Percentiles rank a stretch among this genome's conserved stretches.
These are phyloP conservation scores for Colletotrichum kahawae DNA, from an alignment of 2,329 filamentous ascomycete genomes.

Conservation along the genomic window DNA sequence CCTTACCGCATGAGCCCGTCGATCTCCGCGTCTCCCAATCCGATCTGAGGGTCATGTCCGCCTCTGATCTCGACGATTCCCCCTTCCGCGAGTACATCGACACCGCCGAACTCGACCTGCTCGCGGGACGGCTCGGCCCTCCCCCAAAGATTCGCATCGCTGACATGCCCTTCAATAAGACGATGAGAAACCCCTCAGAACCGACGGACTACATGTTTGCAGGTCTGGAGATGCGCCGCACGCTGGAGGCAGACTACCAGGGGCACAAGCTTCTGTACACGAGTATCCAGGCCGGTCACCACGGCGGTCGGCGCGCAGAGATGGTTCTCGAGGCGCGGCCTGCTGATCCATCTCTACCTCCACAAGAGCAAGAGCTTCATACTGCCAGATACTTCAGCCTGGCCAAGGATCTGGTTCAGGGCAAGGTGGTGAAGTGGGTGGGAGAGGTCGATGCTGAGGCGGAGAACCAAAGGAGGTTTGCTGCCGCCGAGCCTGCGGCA, in stretches of 20 bases:
- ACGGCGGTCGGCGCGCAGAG: slow-evolving; percentile 56
- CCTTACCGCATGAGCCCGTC: slow-evolving; percentile 50
- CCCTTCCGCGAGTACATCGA: slow-evolving; percentile 49
- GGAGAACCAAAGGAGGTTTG: neutral
- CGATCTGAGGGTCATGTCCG: slow-evolving; percentile 29
- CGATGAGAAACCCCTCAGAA: neutral
- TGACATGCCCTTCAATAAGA: neutral
- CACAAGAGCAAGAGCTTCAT: neutral
- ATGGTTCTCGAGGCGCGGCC: slow-evolving; percentile 43
- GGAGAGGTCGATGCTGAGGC: neutral
- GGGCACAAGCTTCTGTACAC: slow-evolving; percentile 55
- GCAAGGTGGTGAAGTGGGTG: slow-evolving; percentile 1
- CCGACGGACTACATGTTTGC: slow-evolving; percentile 42
- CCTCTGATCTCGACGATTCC: slow-evolving; percentile 23
- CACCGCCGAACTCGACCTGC: slow-evolving; percentile 50
- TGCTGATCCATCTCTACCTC: neutral
- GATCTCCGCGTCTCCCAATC: slow-evolving; percentile 53
- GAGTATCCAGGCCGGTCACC: slow-evolving; percentile 55
- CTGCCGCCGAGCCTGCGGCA: neutral
- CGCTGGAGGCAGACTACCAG: slow-evolving; percentile 44
- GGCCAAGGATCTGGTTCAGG: neutral
- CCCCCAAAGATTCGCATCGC: slow-evolving; percentile 34
- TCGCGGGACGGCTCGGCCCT: slow-evolving; percentile 44
- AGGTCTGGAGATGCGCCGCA: slow-evolving; percentile 58
- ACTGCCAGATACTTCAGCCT: neutral